phyloP scores from a whole-genome alignment of 208 protist genomes.

The Wallacemonas rigidus region DNA sequence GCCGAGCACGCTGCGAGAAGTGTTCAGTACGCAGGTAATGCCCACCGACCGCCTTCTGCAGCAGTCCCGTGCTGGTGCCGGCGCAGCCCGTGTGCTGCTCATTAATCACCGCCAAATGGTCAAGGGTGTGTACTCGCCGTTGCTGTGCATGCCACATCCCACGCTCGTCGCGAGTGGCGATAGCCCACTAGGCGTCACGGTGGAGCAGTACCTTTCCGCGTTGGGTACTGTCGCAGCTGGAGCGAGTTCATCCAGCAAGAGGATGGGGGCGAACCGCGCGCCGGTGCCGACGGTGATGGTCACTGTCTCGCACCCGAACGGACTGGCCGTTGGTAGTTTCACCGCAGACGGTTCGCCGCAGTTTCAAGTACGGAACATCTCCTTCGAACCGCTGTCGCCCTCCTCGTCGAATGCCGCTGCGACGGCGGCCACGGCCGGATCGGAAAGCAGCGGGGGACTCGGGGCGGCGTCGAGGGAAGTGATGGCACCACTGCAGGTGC shows the following conservation, averaged over 20 bases:
- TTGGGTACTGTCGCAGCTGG: not conserved
- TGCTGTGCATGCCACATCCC: conserved; percentile 79
- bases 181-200: conserved; percentile 56
- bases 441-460: conserved; percentile 5
- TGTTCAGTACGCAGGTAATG: conserved; percentile 46
- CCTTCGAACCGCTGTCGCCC: conserved; percentile 14
- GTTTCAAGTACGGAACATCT: conserved; percentile 35
- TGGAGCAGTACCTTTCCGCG: conserved; percentile 52
- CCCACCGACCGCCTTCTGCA: conserved; percentile 71
- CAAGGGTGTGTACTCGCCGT: conserved; percentile 75
- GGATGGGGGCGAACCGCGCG: conserved; percentile 6
- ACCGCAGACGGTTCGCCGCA: conserved; percentile 27
- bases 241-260: not conserved
- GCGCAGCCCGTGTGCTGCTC: conserved; percentile 73
- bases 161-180: conserved; percentile 29
- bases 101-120: conserved; percentile 78
- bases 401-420: not conserved
- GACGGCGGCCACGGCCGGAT: not conserved
- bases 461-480: not conserved
- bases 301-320: conserved; percentile 48
- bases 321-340: conserved; percentile 35
- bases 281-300: conserved; percentile 27
- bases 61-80: conserved; percentile 58
- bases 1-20: conserved; percentile 32
- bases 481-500: not conserved